These are phyloP conservation scores for Termitomyces titanicus DNA, from an alignment of 768 basidiomycete species.

Conservation along the genomic window DNA sequence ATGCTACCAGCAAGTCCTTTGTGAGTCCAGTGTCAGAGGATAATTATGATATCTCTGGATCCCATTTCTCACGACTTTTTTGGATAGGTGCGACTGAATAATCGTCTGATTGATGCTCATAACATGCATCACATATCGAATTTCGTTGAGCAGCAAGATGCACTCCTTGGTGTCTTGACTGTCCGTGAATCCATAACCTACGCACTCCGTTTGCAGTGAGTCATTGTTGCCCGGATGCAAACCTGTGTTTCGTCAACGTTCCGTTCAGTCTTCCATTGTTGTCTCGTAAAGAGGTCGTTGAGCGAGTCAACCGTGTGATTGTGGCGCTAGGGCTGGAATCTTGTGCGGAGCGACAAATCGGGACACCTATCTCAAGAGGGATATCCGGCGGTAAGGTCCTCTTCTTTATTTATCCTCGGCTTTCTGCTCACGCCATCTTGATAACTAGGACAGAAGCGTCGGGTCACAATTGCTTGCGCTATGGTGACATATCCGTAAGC, in stretches of 20 bases:
- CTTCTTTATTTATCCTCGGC: background rate
- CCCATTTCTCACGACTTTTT: background rate
- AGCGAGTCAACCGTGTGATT: constrained; percentile 42
- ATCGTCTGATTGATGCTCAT: constrained; percentile 19
- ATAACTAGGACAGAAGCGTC: constrained; percentile 52
- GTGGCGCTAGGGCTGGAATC: constrained; percentile 43
- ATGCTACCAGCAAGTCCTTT: constrained; percentile 19
- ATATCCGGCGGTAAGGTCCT: constrained; percentile 45
- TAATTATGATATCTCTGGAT: background rate
- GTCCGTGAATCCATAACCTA: constrained; percentile 53
- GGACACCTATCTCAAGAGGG: constrained; percentile 54
- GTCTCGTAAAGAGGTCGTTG: constrained; percentile 29
- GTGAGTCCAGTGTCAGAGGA: constrained; percentile 18
- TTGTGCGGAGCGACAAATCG: constrained; percentile 48
- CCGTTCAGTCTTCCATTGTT: constrained; percentile 32
- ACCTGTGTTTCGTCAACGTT: background rate
- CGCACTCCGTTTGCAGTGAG: constrained; percentile 46
- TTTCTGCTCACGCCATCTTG: background rate
- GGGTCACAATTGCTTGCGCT: constrained; percentile 55
- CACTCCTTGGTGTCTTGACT: constrained; percentile 53
- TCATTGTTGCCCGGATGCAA: background rate
- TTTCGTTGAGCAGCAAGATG: constrained; percentile 62
- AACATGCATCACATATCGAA: constrained; percentile 37
- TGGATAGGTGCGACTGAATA: constrained; percentile 30
- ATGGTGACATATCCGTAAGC: constrained; percentile 53